These are phyloP conservation scores for Plectosphaerella sp. DNA, from an alignment of 2,329 filamentous ascomycete species.

Conservation along the genomic window DNA sequence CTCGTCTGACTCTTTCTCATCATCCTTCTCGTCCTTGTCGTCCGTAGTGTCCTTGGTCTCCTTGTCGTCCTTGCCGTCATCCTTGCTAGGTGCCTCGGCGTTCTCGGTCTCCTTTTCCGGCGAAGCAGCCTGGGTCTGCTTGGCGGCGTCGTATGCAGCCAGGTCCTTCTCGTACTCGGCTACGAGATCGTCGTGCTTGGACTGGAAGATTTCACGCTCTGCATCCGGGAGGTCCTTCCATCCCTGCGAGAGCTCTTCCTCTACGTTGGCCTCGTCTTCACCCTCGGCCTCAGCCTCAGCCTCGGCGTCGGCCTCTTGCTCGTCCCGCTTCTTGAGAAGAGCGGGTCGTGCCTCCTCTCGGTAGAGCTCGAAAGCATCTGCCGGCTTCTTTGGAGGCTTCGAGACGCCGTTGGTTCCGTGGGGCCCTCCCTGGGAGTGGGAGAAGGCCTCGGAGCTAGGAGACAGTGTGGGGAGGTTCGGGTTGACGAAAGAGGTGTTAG, in stretches of 20 bases:
- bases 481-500: conserved; percentile 33
- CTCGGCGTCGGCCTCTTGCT: background rate
- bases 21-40: conserved; percentile 10
- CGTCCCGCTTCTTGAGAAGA: conserved; percentile 16
- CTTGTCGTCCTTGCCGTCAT: conserved; percentile 2
- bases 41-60: conserved; percentile 13
- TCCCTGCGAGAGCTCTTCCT: conserved; percentile 49
- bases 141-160: conserved; percentile 20
- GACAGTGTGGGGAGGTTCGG: conserved; percentile 42
- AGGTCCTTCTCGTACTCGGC: conserved; percentile 38
- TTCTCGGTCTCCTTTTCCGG: conserved; percentile 5
- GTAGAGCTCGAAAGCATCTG: conserved; percentile 51
- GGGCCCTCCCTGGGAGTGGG: conserved; percentile 38
- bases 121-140: background rate
- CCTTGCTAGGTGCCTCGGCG: background rate
- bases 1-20: conserved; percentile 3
- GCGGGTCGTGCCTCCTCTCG: conserved; percentile 43
- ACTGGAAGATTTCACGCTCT: conserved; percentile 45
- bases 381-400: conserved; percentile 37
- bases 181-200: conserved; percentile 33
- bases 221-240: conserved; percentile 50
- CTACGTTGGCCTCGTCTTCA: conserved; percentile 30
- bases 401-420: conserved; percentile 31
- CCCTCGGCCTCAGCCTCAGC: conserved; percentile 38
- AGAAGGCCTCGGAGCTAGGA: conserved; percentile 48